These are phyloP conservation scores for Phylloporus sp. DNA, from an alignment of 768 basidiomycete species.

Conservation along the genomic window DNA sequence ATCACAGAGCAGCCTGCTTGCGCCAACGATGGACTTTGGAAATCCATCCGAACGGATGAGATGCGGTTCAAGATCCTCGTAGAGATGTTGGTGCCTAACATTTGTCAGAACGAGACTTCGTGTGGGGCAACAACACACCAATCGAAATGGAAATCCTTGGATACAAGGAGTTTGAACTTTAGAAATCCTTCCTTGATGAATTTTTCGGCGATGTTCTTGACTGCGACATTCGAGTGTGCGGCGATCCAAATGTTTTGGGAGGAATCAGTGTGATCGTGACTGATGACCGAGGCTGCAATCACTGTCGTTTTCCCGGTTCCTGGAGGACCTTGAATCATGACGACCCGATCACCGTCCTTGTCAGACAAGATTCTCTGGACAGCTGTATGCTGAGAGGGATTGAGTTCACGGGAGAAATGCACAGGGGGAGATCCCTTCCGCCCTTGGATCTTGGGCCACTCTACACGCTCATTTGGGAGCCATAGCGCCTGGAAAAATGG, in stretches of 20 bases:
- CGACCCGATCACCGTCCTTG: slow-evolving; percentile 17
- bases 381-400: slow-evolving; percentile 26
- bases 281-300: slow-evolving; percentile 35
- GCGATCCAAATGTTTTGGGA: slow-evolving; percentile 35
- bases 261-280: slow-evolving; percentile 12
- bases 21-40: slow-evolving; percentile 7
- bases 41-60: slow-evolving; percentile 39
- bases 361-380: slow-evolving; percentile 31
- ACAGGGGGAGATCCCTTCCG: not conserved
- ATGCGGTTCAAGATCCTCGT: slow-evolving; percentile 30
- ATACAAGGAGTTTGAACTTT: slow-evolving; percentile 41
- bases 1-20: slow-evolving; percentile 24
- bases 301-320: slow-evolving; percentile 45
- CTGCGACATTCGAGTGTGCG: slow-evolving; percentile 49
- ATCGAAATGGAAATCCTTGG: slow-evolving; percentile 43
- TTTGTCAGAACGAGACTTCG: not conserved
- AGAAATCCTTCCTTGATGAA: slow-evolving; percentile 30
- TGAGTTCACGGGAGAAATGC: slow-evolving; percentile 10
- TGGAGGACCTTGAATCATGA: slow-evolving; percentile 35
- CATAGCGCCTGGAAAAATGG: slow-evolving; percentile 30
- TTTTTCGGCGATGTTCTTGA: slow-evolving; percentile 52
- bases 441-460: slow-evolving; percentile 12
- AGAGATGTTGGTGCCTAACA: slow-evolving; percentile 50
- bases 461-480: slow-evolving; percentile 15
- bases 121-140: slow-evolving; percentile 31